Conservation (phyloP, 495 filamentous ascomycete genomes). For the Glarea lozoyensis region DNA sequence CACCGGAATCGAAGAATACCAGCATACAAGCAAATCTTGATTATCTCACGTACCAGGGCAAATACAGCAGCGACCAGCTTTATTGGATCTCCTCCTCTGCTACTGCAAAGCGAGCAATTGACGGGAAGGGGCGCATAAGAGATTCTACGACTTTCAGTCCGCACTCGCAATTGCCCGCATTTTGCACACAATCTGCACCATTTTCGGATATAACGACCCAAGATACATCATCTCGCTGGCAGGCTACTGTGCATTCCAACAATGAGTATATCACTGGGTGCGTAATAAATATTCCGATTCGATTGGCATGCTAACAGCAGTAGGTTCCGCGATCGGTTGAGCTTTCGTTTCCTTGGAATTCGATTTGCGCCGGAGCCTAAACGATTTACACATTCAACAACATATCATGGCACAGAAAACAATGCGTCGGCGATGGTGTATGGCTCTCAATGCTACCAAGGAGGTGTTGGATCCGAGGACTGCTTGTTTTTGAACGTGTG, state of each 20-base stretch:
- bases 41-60: conserved; percentile 28
- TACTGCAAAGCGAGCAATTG: conserved; percentile 17
- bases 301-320: not conserved
- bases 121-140: conserved; percentile 19
- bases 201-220: conserved; percentile 30
- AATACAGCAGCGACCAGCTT: conserved; percentile 13
- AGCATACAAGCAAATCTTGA: conserved; percentile 30
- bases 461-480: conserved; percentile 33
- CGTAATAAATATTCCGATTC: conserved; percentile 1
- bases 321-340: conserved; percentile 39
- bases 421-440: conserved; percentile 18
- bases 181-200: conserved; percentile 39
- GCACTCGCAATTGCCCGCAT: conserved; percentile 17
- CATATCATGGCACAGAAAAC: conserved; percentile 8
- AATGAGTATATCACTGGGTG: conserved; percentile 35
- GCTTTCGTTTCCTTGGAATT: conserved; percentile 40
- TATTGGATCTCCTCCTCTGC: conserved; percentile 30
- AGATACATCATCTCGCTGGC: conserved; percentile 34
- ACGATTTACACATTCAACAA: conserved; percentile 26
- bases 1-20: conserved; percentile 24
- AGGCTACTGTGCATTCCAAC: conserved; percentile 32
- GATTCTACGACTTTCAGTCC: conserved; percentile 6
- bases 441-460: conserved; percentile 33
- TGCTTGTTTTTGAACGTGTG: conserved; percentile 39
- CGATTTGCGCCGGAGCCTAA: conserved; percentile 29